Evolutionary conservation across 148 eudicot genomes (phyloP).

Genomic region (Persicaria maculosa): DNA sequence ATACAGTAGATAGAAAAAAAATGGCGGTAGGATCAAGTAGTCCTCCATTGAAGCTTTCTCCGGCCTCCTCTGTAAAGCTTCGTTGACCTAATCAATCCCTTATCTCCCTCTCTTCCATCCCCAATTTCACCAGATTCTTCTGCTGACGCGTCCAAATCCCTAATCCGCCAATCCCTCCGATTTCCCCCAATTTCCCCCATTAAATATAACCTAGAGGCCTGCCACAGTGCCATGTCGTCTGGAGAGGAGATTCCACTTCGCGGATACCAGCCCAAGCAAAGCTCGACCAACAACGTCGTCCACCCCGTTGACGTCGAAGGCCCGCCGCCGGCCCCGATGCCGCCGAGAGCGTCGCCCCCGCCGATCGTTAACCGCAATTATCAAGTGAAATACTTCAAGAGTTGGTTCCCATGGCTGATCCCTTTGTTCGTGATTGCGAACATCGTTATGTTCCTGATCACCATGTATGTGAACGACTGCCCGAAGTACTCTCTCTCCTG

Average conservation of each 20-base stretch:
- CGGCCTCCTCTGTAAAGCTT: not conserved
- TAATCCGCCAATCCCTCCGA: too few species aligned
- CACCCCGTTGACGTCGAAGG: constrained; percentile 10
- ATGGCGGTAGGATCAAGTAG: constrained; percentile 6
- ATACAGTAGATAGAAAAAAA: not conserved
- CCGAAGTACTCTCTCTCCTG: constrained; percentile 58
- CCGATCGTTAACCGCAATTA: not conserved
- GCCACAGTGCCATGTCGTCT: not conserved
- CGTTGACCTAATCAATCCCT: constrained; percentile 5
- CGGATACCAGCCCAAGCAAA: constrained; percentile 4
- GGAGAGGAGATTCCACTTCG: constrained; percentile 12
- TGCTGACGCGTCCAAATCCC: not conserved
- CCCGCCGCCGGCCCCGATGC: not conserved
- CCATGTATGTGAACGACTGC: constrained; percentile 81
- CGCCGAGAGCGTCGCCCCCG: constrained; percentile 6
- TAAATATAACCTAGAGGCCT: not conserved
- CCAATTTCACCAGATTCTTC: constrained; percentile 1
- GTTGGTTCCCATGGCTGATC: constrained; percentile 61
- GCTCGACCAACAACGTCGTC: not conserved
- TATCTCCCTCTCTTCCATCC: not conserved
- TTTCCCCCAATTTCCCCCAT: not conserved
- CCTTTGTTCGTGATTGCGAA: constrained; percentile 56
- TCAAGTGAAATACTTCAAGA: constrained; percentile 41
- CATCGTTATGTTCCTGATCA: constrained; percentile 36
- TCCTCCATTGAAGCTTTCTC: constrained; percentile 11